Evolutionary conservation across 768 basidiomycete species (phyloP).

Genomic region (Trametes cubensis): DNA sequence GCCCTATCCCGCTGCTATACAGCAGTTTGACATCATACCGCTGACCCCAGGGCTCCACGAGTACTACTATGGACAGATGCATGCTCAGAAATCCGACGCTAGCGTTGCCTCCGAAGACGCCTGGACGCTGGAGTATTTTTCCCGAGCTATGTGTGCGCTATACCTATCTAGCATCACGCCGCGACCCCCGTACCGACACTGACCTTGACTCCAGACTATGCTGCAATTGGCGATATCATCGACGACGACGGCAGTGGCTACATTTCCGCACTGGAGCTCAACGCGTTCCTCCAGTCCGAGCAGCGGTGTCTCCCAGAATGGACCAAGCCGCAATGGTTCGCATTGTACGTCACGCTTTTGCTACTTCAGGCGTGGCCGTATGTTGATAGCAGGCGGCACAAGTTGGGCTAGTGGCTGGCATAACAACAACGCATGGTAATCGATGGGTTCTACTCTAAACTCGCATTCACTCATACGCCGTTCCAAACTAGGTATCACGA

Average conservation of each 20-base stretch:
- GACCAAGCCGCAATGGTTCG: constrained; percentile 17
- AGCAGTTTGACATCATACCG: background rate
- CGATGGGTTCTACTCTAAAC: too few species aligned
- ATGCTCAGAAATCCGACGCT: background rate
- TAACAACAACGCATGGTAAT: constrained; percentile 19
- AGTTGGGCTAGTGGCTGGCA: constrained; percentile 21
- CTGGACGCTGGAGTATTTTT: constrained; percentile 16
- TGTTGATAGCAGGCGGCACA: too few species aligned
- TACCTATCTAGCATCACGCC: background rate
- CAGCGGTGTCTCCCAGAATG: background rate
- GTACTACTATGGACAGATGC: constrained; percentile 1
- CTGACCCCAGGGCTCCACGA: background rate
- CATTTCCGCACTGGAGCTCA: constrained; percentile 15
- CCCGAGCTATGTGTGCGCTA: constrained; percentile 12
- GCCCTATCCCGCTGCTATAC: too few species aligned
- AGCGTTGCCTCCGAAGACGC: constrained; percentile 1
- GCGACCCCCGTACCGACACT: background rate
- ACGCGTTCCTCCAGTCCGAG: constrained; percentile 11
- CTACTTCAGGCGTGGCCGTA: too few species aligned
- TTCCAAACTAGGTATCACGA: constrained; percentile 4
- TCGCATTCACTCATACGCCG: background rate
- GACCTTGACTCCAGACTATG: constrained; percentile 1
- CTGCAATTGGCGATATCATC: constrained; percentile 17
- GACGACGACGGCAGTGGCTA: constrained; percentile 20
- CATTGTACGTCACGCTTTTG: constrained; percentile 6